Conservation (phyloP, 1,284 basidiomycete genomes). For the Filobasidium uniguttulatum region DNA sequence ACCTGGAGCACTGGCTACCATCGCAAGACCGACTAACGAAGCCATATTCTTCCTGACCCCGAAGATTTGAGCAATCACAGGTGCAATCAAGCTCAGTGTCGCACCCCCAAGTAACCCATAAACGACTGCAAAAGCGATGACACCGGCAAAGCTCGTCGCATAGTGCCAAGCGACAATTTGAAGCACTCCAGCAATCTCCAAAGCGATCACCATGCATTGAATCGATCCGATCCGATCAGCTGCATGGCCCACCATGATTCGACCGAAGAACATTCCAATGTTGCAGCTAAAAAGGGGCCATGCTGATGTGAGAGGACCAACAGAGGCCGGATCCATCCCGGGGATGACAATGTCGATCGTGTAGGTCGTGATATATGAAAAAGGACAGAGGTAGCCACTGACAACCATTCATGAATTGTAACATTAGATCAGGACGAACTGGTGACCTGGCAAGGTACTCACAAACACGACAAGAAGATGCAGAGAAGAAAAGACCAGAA, state of each 20-base stretch:
- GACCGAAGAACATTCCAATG: constrained; percentile 19
- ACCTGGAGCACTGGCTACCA: constrained; percentile 19
- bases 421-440: background rate
- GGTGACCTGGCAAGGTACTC: background rate
- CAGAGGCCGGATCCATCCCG: constrained; percentile 9
- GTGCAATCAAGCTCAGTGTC: constrained; percentile 20
- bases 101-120: constrained; percentile 17
- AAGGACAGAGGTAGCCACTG: constrained; percentile 15
- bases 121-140: constrained; percentile 18
- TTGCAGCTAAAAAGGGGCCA: constrained; percentile 20
- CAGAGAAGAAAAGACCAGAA: constrained; percentile 7
- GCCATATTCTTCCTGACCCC: constrained; percentile 18
- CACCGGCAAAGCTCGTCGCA: constrained; percentile 16
- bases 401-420: background rate
- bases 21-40: constrained; percentile 16
- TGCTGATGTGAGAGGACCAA: constrained; percentile 11
- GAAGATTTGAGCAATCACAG: constrained; percentile 19
- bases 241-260: constrained; percentile 17
- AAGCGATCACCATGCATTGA: constrained; percentile 18
- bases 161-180: constrained; percentile 22
- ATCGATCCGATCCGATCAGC: constrained; percentile 20
- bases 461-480: constrained; percentile 14
- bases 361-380: constrained; percentile 20
- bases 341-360: constrained; percentile 13
- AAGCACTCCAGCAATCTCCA: constrained; percentile 18